Evolutionary conservation across 2,329 filamentous ascomycete species (phyloP).

Genomic region (Thyridium curvatum): DNA sequence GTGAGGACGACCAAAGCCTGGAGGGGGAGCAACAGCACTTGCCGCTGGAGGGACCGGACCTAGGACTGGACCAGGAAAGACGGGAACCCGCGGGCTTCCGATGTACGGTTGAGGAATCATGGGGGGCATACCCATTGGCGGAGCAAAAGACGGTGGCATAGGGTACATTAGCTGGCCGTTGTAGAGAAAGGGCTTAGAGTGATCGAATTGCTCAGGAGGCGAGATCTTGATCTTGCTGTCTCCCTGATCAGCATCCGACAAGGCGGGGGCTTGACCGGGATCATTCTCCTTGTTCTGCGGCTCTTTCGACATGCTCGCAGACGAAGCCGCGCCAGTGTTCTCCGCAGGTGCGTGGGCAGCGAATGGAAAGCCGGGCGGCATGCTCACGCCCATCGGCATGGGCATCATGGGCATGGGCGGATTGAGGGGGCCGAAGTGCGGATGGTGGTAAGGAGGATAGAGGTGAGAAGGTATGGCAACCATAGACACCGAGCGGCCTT

Average conservation of each 20-base stretch:
- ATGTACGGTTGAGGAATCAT: slow-evolving; percentile 6
- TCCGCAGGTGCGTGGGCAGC: not conserved
- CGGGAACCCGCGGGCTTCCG: not conserved
- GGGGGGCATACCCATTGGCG: slow-evolving; percentile 11
- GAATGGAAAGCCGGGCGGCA: slow-evolving; percentile 12
- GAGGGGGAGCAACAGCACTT: slow-evolving; percentile 1
- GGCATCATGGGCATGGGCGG: slow-evolving; percentile 29
- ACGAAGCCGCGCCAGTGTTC: not conserved
- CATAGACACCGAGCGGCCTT: slow-evolving; percentile 11
- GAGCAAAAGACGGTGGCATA: slow-evolving; percentile 9
- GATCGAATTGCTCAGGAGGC: slow-evolving; percentile 39
- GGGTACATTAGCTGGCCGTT: slow-evolving; percentile 27
- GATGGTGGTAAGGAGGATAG: slow-evolving; percentile 8
- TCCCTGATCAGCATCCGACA: slow-evolving; percentile 13
- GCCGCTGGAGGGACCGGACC: not conserved
- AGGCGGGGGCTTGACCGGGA: slow-evolving; percentile 7
- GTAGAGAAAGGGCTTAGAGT: slow-evolving; percentile 35
- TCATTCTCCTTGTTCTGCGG: slow-evolving; percentile 13
- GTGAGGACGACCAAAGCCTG: slow-evolving; percentile 1
- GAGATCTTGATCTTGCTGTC: slow-evolving; percentile 26
- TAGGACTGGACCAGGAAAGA: slow-evolving; percentile 6
- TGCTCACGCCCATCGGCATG: slow-evolving; percentile 27
- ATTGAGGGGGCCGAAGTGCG: slow-evolving; percentile 20
- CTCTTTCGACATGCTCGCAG: too few relatives aligned
- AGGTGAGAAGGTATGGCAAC: slow-evolving; percentile 12